A percentile compares a stretch with the other conserved stretches of the same genome.
phyloP scores from a whole-genome alignment of 257 asterid genomes.

The Nicotiana undulata region DNA sequence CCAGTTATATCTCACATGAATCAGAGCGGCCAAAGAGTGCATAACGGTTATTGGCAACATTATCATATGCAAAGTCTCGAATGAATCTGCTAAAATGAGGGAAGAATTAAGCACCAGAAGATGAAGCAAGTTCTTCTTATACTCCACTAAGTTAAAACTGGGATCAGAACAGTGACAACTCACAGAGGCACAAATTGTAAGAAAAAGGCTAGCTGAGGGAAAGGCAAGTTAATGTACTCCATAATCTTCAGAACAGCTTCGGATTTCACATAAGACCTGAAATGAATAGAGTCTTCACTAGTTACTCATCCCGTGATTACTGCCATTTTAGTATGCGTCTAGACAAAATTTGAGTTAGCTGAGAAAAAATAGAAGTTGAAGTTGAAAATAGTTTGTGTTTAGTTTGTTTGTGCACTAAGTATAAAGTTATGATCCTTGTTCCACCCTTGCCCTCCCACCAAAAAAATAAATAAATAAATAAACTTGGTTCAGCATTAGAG shows the following conservation, averaged over 20 bases:
- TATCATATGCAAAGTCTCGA: constrained; percentile 68
- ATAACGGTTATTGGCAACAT: constrained; percentile 78
- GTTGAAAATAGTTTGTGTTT: background rate
- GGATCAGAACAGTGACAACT: constrained; percentile 18
- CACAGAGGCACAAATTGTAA: constrained; percentile 73
- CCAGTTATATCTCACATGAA: constrained; percentile 59
- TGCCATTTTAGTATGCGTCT: background rate
- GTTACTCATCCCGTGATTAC: background rate
- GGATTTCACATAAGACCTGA: constrained; percentile 81
- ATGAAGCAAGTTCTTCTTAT: background rate
- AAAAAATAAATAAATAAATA: background rate
- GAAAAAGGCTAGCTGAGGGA: constrained; percentile 73
- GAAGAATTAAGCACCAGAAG: constrained; percentile 10
- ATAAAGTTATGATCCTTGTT: background rate
- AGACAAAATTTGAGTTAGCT: background rate
- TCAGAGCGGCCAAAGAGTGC: constrained; percentile 75
- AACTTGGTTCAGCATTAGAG: background rate
- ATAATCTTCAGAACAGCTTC: constrained; percentile 87
- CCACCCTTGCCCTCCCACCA: background rate
- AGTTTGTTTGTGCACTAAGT: background rate
- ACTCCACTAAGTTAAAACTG: background rate
- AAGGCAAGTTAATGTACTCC: constrained; percentile 75
- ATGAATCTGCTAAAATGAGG: constrained; percentile 52
- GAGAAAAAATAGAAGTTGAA: background rate
- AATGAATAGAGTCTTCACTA: constrained; percentile 1